A percentile compares a stretch with the other conserved stretches of the same genome.
These are phyloP conservation scores for Diospyros lotus DNA, from an alignment of 148 eudicot species.

Conservation along the genomic window DNA sequence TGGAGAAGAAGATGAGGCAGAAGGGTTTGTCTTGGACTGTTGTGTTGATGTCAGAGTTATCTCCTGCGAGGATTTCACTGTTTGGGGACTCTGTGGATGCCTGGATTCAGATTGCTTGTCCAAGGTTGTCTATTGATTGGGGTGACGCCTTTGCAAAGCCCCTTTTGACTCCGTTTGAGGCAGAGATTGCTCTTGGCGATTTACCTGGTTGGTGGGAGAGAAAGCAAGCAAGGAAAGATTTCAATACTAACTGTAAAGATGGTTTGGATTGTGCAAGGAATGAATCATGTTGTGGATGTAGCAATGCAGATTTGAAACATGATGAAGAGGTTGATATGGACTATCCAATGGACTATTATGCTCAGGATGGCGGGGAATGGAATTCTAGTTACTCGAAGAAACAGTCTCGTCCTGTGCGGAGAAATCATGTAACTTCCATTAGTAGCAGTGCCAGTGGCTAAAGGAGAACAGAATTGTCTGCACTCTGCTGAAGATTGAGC, in stretches of 20 bases:
- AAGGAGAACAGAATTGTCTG: no score
- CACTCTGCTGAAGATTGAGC: no score
- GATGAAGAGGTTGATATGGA: constrained; percentile 33
- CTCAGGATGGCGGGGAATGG: constrained; percentile 97
- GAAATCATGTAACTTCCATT: constrained; percentile 28
- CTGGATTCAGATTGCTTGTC: constrained; percentile 76
- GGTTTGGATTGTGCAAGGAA: constrained; percentile 22
- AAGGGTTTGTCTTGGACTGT: constrained; percentile 64
- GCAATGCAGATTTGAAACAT: constrained; percentile 25
- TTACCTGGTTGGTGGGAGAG: constrained; percentile 97
- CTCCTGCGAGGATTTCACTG: constrained; percentile 50
- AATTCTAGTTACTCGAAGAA: constrained; percentile 75
- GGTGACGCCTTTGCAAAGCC: constrained; percentile 92
- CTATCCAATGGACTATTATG: constrained; percentile 96
- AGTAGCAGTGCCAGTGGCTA: constrained; percentile 27
- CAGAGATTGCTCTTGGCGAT: constrained; percentile 92
- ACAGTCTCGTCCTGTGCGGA: constrained; percentile 38
- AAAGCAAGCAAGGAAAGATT: constrained; percentile 11
- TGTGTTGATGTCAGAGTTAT: constrained; percentile 83
- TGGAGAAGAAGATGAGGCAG: constrained; percentile 78
- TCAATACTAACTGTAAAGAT: constrained; percentile 7
- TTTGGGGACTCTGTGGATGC: no score
- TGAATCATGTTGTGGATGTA: constrained; percentile 45
- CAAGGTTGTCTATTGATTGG: constrained; percentile 93
- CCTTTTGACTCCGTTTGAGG: constrained; percentile 78